These are phyloP conservation scores for Musa troglodytarum DNA, from an alignment of 176 grass and related monocot genomes.

Conservation along the genomic window DNA sequence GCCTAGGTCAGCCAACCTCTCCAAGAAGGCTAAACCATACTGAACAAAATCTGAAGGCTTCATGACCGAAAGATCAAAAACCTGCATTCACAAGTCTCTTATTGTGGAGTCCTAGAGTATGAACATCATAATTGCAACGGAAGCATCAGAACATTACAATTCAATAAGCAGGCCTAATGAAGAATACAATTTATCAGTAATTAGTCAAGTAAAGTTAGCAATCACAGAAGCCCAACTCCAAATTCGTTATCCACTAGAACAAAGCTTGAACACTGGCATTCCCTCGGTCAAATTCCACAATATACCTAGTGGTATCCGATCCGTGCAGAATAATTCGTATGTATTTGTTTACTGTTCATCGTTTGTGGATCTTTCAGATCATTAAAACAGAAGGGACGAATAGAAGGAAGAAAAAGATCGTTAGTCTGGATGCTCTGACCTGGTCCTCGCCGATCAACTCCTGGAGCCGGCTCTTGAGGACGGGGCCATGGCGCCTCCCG, in stretches of 20 bases:
- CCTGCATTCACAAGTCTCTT: neutral
- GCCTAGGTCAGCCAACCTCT: conserved; percentile 23
- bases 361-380: neutral
- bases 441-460: conserved; percentile 73
- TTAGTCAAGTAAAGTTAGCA: neutral
- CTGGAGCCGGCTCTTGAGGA: conserved; percentile 78
- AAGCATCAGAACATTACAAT: neutral
- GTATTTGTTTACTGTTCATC: neutral
- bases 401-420: neutral
- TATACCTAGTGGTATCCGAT: too few species aligned
- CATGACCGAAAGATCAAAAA: conserved; percentile 19
- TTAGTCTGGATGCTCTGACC: conserved; percentile 26
- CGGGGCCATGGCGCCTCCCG: conserved; percentile 64
- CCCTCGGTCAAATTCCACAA: too few species aligned
- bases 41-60: conserved; percentile 23
- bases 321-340: neutral
- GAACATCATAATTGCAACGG: neutral
- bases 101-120: neutral
- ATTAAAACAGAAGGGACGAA: neutral
- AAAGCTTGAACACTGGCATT: too few species aligned
- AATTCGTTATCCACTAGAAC: neutral
- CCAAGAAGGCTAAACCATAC: conserved; percentile 20
- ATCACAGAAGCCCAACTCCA: neutral
- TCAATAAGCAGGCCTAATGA: neutral
- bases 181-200: neutral